phyloP scores from a whole-genome alignment of 2,329 filamentous ascomycete genomes.

The Cladophialophora chaetospira region DNA sequence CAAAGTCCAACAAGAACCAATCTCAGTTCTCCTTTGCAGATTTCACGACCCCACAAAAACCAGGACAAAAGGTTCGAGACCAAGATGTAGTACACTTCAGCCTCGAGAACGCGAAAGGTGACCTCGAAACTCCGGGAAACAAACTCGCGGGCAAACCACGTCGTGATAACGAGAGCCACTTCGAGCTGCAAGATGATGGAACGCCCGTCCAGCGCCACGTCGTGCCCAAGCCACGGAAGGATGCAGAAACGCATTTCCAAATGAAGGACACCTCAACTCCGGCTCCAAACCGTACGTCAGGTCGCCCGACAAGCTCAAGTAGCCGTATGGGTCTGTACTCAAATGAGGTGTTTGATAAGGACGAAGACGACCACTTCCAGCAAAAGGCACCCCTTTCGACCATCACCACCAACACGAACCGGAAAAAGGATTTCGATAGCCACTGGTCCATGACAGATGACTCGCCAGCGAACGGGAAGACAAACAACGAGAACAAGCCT shows the following conservation, averaged over 20 bases:
- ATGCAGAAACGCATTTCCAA: slow-evolving; percentile 81
- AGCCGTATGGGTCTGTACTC: slow-evolving; percentile 71
- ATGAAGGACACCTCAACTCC: slow-evolving; percentile 66
- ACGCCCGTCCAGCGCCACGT: slow-evolving; percentile 30
- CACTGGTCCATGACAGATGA: slow-evolving; percentile 78
- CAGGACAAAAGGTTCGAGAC: slow-evolving; percentile 61
- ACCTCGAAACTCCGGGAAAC: slow-evolving; percentile 38
- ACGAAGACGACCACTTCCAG: slow-evolving; percentile 48
- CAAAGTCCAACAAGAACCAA: slow-evolving; percentile 48
- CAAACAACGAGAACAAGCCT: slow-evolving; percentile 44
- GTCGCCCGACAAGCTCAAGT: slow-evolving; percentile 34
- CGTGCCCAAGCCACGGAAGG: slow-evolving; percentile 64
- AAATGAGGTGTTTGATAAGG: slow-evolving; percentile 70
- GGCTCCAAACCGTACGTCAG: slow-evolving; percentile 43
- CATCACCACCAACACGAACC: slow-evolving; percentile 72
- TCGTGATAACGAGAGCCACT: slow-evolving; percentile 78
- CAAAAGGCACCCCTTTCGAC: slow-evolving; percentile 58
- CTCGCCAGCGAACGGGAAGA: slow-evolving; percentile 54
- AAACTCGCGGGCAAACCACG: slow-evolving; percentile 58
- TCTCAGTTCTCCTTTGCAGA: slow-evolving; percentile 88
- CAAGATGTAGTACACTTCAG: slow-evolving; percentile 74
- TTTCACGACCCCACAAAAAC: slow-evolving; percentile 80
- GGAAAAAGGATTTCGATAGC: slow-evolving; percentile 72
- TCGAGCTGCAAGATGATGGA: slow-evolving; percentile 74
- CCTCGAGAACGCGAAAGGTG: slow-evolving; percentile 70